These are phyloP conservation scores for Penicillium cataractarum DNA, from an alignment of 495 filamentous ascomycete species.

Conservation along the genomic window DNA sequence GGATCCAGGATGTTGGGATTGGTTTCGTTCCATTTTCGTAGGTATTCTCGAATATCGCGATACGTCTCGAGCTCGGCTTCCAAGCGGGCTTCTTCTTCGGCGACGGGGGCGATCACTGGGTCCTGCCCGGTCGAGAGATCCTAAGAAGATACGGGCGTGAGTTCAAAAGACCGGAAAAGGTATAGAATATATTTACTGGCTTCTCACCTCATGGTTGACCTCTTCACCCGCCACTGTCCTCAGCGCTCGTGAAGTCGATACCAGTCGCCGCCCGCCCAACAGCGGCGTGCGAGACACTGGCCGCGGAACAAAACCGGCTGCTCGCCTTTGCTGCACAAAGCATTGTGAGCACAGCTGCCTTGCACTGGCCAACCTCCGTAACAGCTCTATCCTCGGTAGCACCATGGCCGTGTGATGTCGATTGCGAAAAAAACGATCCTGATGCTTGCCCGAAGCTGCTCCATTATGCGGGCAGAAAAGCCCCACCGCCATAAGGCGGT, in stretches of 20 bases:
- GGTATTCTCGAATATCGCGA: conserved; percentile 51
- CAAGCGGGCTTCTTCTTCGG: conserved; percentile 33
- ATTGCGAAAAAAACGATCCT: conserved; percentile 3
- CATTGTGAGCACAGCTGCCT: conserved; percentile 11
- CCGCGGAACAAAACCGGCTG: neutral
- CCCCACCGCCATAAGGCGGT: conserved; percentile 9
- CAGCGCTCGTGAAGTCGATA: conserved; percentile 19
- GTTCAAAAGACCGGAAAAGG: neutral
- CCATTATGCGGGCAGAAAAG: conserved; percentile 20
- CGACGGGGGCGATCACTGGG: conserved; percentile 9
- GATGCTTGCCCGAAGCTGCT: conserved; percentile 18
- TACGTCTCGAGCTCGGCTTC: conserved; percentile 41
- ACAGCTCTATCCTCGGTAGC: conserved; percentile 27
- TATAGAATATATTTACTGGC: neutral
- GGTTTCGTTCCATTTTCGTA: conserved; percentile 56
- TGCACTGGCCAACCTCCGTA: conserved; percentile 22
- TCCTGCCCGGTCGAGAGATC: conserved; percentile 14
- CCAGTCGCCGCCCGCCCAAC: conserved; percentile 9
- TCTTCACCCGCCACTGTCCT: conserved; percentile 3
- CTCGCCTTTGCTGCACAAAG: conserved; percentile 7
- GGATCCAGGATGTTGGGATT: conserved; percentile 41
- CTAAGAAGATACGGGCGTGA: neutral
- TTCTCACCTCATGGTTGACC: conserved; percentile 17
- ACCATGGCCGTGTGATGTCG: conserved; percentile 30
- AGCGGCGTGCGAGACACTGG: neutral